Percentiles rank a stretch among this genome's conserved stretches.
Conservation (phyloP, 345 rosid species). For the Eucalyptus tenuipes region DNA sequence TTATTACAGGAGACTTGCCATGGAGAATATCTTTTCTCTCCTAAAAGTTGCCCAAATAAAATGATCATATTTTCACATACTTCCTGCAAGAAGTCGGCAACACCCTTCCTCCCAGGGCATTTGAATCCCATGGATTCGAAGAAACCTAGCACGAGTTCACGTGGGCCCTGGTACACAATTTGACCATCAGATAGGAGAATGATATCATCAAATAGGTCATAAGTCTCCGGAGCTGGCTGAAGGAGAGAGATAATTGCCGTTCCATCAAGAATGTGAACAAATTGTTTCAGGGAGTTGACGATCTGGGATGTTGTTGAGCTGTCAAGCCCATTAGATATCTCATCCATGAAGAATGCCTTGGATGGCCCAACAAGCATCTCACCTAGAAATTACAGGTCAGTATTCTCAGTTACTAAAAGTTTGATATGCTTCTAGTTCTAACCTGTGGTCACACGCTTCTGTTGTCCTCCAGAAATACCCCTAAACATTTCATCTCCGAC, state of each 20-base stretch:
- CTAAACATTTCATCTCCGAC: conserved; percentile 31
- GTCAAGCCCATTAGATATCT: conserved; percentile 73
- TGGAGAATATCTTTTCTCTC: neutral
- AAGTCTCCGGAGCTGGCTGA: conserved; percentile 80
- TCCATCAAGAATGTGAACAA: conserved; percentile 35
- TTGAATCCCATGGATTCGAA: conserved; percentile 59
- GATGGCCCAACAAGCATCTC: conserved; percentile 75
- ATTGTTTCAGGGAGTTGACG: conserved; percentile 46
- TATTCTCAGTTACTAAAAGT: neutral
- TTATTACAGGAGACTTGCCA: neutral
- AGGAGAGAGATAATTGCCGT: conserved; percentile 74
- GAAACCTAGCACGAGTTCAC: conserved; percentile 41
- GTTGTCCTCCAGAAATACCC: conserved; percentile 34
- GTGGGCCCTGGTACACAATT: conserved; percentile 61
- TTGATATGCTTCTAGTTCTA: neutral
- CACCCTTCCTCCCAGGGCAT: conserved; percentile 71
- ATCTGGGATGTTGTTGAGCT: conserved; percentile 70
- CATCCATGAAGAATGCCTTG: conserved; percentile 61
- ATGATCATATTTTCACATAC: conserved; percentile 11
- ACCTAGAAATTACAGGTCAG: conserved; percentile 11
- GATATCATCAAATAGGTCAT: conserved; percentile 64
- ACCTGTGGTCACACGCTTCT: conserved; percentile 34
- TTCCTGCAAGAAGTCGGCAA: conserved; percentile 75
- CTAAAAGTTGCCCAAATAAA: neutral
- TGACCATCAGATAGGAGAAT: conserved; percentile 58